Conservation (phyloP, 768 basidiomycete genomes). For the Phaeotremella fagi region DNA sequence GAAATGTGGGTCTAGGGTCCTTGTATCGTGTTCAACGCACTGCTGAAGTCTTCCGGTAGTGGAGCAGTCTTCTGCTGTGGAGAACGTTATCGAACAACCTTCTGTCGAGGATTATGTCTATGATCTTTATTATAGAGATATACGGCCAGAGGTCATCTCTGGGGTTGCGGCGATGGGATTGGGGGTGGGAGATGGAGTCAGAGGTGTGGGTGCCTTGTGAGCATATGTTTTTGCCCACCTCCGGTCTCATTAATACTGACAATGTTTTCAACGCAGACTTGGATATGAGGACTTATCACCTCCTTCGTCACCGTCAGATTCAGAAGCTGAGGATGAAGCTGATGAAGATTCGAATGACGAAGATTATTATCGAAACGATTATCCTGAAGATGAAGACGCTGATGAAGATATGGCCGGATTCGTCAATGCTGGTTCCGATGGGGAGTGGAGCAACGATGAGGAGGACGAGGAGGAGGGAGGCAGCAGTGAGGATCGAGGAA, state of each 20-base stretch:
- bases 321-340: constrained; percentile 44
- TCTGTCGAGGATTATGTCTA: constrained; percentile 37
- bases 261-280: constrained; percentile 12
- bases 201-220: constrained; percentile 26
- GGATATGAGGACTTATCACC: constrained; percentile 38
- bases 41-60: constrained; percentile 1
- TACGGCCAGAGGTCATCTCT: constrained; percentile 4
- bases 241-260: neutral
- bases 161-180: constrained; percentile 10
- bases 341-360: constrained; percentile 45
- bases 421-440: constrained; percentile 11
- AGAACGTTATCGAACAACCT: constrained; percentile 1
- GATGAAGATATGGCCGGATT: constrained; percentile 42
- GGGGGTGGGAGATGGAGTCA: constrained; percentile 36
- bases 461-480: neutral
- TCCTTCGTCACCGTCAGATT: constrained; percentile 25
- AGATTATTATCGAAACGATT: constrained; percentile 44
- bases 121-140: constrained; percentile 46
- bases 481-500: constrained; percentile 11
- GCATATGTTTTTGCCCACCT: constrained; percentile 4
- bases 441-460: constrained; percentile 8
- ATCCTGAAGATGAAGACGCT: constrained; percentile 44
- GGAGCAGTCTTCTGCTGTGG: constrained; percentile 4
- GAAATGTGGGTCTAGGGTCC: constrained; percentile 22
- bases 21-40: neutral